phyloP scores from a whole-genome alignment of 2,329 filamentous ascomycete species.

The Onygenales sp. region DNA sequence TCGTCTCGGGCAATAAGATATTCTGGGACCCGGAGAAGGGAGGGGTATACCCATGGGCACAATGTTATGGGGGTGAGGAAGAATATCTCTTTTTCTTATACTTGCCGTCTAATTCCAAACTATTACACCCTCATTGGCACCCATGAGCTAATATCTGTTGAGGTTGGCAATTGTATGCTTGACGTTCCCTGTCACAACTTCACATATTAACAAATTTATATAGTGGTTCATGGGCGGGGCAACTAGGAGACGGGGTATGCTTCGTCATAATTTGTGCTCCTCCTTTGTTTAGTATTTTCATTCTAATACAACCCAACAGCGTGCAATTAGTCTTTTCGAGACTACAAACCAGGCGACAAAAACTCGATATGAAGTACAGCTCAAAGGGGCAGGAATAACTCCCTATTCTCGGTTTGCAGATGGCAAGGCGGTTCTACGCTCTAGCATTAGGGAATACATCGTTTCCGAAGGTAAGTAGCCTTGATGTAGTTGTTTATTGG shows the following conservation, averaged over 20 bases:
- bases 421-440: slow-evolving; percentile 84
- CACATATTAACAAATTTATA: slow-evolving; percentile 30
- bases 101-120: not conserved
- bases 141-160: not conserved
- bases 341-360: slow-evolving; percentile 63
- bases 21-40: slow-evolving; percentile 63
- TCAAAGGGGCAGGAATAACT: slow-evolving; percentile 88
- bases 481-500: slow-evolving; percentile 1
- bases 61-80: slow-evolving; percentile 75
- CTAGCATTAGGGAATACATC: slow-evolving; percentile 87
- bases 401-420: slow-evolving; percentile 96
- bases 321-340: slow-evolving; percentile 92
- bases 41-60: slow-evolving; percentile 93
- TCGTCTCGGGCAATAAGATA: slow-evolving; percentile 74
- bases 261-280: not conserved
- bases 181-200: not conserved
- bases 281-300: not conserved
- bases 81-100: not conserved
- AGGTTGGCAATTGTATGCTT: slow-evolving; percentile 42
- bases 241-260: slow-evolving; percentile 72
- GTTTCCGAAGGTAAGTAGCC: slow-evolving; percentile 63
- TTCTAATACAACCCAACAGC: slow-evolving; percentile 20
- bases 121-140: not conserved
- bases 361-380: slow-evolving; percentile 77
- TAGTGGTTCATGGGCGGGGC: slow-evolving; percentile 81